These are phyloP conservation scores for Cytauxzoon felis DNA, from an alignment of 169 alveolate genomes.

Conservation along the genomic window DNA sequence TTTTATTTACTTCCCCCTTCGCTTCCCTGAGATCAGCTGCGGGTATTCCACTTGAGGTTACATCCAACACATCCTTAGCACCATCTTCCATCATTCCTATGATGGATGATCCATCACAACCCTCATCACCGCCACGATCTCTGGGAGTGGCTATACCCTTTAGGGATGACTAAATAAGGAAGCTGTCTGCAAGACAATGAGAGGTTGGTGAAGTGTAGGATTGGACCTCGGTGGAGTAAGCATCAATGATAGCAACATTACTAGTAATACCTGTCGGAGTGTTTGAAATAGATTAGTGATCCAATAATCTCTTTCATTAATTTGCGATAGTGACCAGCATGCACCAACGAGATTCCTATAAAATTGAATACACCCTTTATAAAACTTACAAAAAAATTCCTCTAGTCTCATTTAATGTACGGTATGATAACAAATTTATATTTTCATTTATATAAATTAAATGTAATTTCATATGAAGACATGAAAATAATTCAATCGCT, in stretches of 20 bases:
- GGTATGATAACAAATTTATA: conserved; percentile 21
- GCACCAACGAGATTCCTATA: conserved; percentile 56
- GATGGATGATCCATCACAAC: too few species aligned
- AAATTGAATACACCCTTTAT: neutral
- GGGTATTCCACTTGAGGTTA: too few species aligned
- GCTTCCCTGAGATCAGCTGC: too few species aligned
- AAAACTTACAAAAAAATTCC: conserved; percentile 45
- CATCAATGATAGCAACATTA: neutral
- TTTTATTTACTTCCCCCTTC: too few species aligned
- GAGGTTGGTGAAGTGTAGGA: too few species aligned
- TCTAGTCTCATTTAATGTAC: conserved; percentile 34
- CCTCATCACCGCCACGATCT: too few species aligned
- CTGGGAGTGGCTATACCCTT: too few species aligned
- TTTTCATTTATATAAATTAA: conserved; percentile 35
- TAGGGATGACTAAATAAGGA: too few species aligned
- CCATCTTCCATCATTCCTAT: too few species aligned
- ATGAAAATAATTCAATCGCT: conserved; percentile 52
- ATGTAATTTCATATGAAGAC: conserved; percentile 48
- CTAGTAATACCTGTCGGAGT: conserved; percentile 46
- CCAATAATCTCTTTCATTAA: conserved; percentile 42
- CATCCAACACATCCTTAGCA: too few species aligned
- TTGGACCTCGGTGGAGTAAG: too few species aligned
- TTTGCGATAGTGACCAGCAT: conserved; percentile 67
- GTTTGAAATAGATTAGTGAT: conserved; percentile 59
- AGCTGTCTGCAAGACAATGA: too few species aligned